Percentiles rank a stretch among this genome's conserved stretches.
Evolutionary conservation across 2,329 filamentous ascomycete species (phyloP).

Genomic region (Ophiostoma himal-ulmi): DNA sequence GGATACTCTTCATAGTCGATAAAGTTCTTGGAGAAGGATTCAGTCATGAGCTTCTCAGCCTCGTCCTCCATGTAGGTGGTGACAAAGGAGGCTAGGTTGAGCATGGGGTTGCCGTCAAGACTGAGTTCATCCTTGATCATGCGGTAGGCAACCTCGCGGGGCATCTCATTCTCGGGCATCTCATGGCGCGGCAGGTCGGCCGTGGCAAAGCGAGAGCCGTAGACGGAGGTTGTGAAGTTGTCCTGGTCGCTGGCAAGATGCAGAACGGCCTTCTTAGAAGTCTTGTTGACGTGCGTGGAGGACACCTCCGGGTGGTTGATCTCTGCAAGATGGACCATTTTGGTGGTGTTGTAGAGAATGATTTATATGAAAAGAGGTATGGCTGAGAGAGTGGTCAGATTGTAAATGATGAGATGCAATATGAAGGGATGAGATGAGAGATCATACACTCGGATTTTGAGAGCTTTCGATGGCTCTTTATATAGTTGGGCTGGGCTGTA

Average conservation of each 20-base stretch:
- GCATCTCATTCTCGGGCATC: slow-evolving; percentile 90
- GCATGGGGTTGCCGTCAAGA: slow-evolving; percentile 83
- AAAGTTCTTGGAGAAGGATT: slow-evolving; percentile 92
- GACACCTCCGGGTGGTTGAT: slow-evolving; percentile 35
- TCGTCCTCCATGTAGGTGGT: slow-evolving; percentile 60
- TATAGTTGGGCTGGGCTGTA: slow-evolving; percentile 11
- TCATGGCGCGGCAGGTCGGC: slow-evolving; percentile 66
- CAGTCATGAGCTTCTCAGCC: slow-evolving; percentile 90
- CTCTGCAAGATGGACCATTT: slow-evolving; percentile 49
- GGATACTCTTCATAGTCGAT: slow-evolving; percentile 85
- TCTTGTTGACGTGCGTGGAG: slow-evolving; percentile 32
- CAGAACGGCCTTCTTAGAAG: slow-evolving; percentile 41
- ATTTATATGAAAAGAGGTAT: background rate
- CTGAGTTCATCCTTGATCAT: slow-evolving; percentile 96
- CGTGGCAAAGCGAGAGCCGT: slow-evolving; percentile 77
- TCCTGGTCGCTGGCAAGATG: slow-evolving; percentile 48
- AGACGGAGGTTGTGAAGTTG: slow-evolving; percentile 71
- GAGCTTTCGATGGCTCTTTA: background rate
- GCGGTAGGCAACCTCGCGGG: slow-evolving; percentile 83
- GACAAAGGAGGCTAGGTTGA: slow-evolving; percentile 47
- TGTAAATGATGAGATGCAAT: background rate
- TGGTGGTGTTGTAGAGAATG: slow-evolving; percentile 24
- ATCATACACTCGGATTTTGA: background rate
- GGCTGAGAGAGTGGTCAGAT: background rate
- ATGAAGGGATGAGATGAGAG: background rate